These are phyloP conservation scores for Blastobotrys aristatus DNA, from an alignment of 1,139 yeast species.

Conservation along the genomic window DNA sequence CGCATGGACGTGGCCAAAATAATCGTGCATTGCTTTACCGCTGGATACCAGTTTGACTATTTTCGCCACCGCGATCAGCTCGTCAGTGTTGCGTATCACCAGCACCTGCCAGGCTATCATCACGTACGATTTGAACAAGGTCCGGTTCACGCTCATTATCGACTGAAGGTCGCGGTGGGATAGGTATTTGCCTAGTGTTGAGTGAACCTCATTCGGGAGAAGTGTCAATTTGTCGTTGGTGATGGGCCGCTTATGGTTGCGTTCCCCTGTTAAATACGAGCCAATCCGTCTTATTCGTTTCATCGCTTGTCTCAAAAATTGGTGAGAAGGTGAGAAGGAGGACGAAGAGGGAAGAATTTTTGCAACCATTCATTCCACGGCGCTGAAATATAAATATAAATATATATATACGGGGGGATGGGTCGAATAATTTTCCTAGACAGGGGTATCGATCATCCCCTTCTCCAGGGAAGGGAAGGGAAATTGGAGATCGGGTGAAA, in stretches of 20 bases:
- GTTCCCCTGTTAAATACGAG: background rate
- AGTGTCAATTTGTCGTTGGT: conserved; percentile 10
- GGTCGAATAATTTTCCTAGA: too few relatives aligned
- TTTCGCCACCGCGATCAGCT: background rate
- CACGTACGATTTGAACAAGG: conserved; percentile 8
- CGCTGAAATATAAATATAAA: too few relatives aligned
- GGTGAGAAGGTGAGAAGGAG: too few relatives aligned
- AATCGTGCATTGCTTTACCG: conserved; percentile 2
- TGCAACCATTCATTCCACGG: too few relatives aligned
- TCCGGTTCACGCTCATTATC: conserved; percentile 3
- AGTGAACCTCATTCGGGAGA: conserved; percentile 10
- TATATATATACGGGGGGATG: too few relatives aligned
- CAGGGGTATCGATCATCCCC: too few relatives aligned
- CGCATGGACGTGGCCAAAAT: conserved; percentile 5
- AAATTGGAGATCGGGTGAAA: too few relatives aligned
- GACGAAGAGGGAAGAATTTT: too few relatives aligned
- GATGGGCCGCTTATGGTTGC: conserved; percentile 2
- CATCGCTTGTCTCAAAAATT: conserved; percentile 2
- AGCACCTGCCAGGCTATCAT: conserved; percentile 3
- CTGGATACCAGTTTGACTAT: background rate
- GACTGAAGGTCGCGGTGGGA: background rate
- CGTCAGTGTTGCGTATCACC: background rate
- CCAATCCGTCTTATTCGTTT: conserved; percentile 6
- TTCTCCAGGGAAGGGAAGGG: too few relatives aligned
- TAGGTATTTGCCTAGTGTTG: conserved; percentile 2